Evolutionary conservation across 345 rosid genomes (phyloP), one percentile per base, ranked within the genome.

Genomic region (Odontarrhena argentea): DNA sequence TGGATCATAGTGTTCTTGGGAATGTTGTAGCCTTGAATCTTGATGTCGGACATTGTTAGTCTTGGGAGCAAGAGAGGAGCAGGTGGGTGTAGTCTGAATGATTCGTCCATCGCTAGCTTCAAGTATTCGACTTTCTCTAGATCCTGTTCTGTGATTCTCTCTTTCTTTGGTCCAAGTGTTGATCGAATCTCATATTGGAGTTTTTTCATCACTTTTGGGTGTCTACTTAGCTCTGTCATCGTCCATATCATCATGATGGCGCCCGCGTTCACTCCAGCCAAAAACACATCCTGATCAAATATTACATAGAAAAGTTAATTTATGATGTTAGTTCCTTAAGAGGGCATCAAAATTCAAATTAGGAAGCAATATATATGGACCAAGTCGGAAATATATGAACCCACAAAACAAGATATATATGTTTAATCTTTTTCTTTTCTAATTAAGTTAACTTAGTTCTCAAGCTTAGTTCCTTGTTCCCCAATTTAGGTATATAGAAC

Each of bases 141-240:
- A 35, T 74, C 77, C 18, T 61, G 40, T 68, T 66, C 73, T 10
- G 74, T 74, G 52, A 74, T 68, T 61, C 26, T 74, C 13, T 60
- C 74, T 75, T 64, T 81, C 6, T 76, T 70, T 0, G 61, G 6
- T 41, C 82, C 78, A 1, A 80, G 50, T 32, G 30, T 10, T 38
- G 50, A 67, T 77, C 91, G 63, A 30, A 86, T 60, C 54, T 83
- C 84, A 4, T 74, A 78, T 61, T 83, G 89, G 2, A 75, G 81
- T 79, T 79, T 88, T 37, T 71, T 73, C 87, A 86, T 79, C 47
- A 79, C 58, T 64, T 75, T 77, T n/a, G 86, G 85, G 4, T 79
- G 77, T 63, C 67, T 83, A 5, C 8, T 28, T 3, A 88, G 75
- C 73, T 84, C 89, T 15, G 96, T 69, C 85, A 88, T 81, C 8